A percentile compares a stretch with the other conserved stretches of the same genome.
phyloP scores from a whole-genome alignment of 805 yeast species.

The Metschnikowia sp. region DNA sequence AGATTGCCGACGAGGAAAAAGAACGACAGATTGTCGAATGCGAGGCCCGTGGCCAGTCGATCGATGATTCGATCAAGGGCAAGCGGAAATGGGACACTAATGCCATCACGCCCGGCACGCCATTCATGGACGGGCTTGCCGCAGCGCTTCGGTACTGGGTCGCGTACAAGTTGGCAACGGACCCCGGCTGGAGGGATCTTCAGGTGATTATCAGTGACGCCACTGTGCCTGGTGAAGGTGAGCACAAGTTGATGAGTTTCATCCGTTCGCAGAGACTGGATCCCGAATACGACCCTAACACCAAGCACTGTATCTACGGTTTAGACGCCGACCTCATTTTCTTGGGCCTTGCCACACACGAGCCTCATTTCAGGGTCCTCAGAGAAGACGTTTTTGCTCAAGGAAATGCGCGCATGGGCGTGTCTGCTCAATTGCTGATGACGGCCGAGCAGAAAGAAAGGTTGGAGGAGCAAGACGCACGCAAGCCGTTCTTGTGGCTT shows the following conservation, averaged over 20 bases:
- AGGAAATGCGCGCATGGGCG: conserved; percentile 44
- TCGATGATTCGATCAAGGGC: conserved; percentile 70
- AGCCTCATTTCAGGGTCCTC: conserved; percentile 89
- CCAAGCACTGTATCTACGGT: conserved; percentile 95
- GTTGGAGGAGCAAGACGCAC: conserved; percentile 41
- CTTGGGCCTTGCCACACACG: conserved; percentile 94
- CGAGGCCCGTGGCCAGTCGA: conserved; percentile 64
- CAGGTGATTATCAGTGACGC: conserved; percentile 94
- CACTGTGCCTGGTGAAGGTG: conserved; percentile 99
- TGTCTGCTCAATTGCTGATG: conserved; percentile 52
- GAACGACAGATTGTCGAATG: conserved; percentile 56
- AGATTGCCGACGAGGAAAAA: conserved; percentile 68
- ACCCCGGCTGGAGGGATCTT: conserved; percentile 89
- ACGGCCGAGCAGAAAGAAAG: conserved; percentile 53
- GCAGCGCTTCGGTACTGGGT: conserved; percentile 85
- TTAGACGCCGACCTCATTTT: conserved; percentile 96
- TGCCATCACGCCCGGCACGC: conserved; percentile 98
- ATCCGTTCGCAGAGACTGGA: conserved; percentile 86
- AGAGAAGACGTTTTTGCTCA: conserved; percentile 97
- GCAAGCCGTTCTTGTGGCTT: conserved; percentile 91
- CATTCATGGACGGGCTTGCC: conserved; percentile 91
- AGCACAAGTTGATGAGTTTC: conserved; percentile 96
- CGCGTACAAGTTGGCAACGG: conserved; percentile 79
- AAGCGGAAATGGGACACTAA: conserved; percentile 92
- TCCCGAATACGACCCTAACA: conserved; percentile 86